Conservation (phyloP, 2,329 filamentous ascomycete genomes). For the Hypomyces perniciosus region DNA sequence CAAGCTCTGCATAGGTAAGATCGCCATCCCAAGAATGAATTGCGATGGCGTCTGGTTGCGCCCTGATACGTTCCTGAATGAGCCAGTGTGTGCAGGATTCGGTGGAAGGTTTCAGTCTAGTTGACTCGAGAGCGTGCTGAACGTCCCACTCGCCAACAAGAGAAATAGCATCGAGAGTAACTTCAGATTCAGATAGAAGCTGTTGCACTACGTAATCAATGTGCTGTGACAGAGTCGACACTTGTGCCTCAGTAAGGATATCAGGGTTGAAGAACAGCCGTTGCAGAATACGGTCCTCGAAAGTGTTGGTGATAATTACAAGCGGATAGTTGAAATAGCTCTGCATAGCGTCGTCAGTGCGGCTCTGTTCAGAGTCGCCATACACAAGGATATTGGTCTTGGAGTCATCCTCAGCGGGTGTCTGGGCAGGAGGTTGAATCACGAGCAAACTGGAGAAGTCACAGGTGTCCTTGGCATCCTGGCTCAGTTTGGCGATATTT, state of each 20-base stretch:
- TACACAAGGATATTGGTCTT: slow-evolving; percentile 1
- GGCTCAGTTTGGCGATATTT: slow-evolving; percentile 16
- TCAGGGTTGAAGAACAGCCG: slow-evolving; percentile 4
- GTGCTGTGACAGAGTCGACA: slow-evolving; percentile 2
- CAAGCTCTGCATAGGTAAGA: slow-evolving; percentile 9
- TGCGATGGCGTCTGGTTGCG: neutral
- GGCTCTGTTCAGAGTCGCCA: neutral
- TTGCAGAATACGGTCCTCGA: slow-evolving; percentile 3
- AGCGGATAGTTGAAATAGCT: slow-evolving; percentile 11
- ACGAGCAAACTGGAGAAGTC: slow-evolving; percentile 13
- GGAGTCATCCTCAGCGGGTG: neutral
- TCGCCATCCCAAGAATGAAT: slow-evolving; percentile 15
- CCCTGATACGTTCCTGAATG: slow-evolving; percentile 4
- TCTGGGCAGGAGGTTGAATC: slow-evolving; percentile 11
- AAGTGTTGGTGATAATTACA: slow-evolving; percentile 3
- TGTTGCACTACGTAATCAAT: slow-evolving; percentile 4
- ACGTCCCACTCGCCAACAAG: slow-evolving; percentile 4
- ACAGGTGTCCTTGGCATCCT: slow-evolving; percentile 13
- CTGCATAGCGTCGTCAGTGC: slow-evolving; percentile 2
- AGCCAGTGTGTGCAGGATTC: slow-evolving; percentile 13
- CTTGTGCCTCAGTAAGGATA: neutral
- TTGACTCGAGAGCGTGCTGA: slow-evolving; percentile 4
- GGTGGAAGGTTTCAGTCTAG: slow-evolving; percentile 1
- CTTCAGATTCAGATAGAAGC: neutral
- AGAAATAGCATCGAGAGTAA: neutral